Base-by-base conservation (phyloP, 768 basidiomycete species). In the Boletellus ananas region DNA sequence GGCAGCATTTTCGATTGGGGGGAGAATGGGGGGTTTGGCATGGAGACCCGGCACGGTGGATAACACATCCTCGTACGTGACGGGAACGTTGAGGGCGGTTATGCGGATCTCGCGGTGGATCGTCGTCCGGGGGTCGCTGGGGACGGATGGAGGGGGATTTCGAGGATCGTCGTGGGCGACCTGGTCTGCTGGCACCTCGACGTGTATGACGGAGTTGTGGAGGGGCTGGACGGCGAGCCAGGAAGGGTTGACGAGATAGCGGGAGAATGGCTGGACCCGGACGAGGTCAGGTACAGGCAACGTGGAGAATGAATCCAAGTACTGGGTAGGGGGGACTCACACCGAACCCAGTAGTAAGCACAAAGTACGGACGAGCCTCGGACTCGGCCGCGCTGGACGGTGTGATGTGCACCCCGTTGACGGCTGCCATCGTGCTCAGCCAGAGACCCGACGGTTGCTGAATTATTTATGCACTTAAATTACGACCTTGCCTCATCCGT, bases 141-240 rank as follows among this genome's bases (percentile, higher is more conserved):
- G 44, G 45, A 27, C 16, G 33, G 40, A 36, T 21, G 47, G 7
- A 1, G 35, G 29, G 10, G 47, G 25, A 29, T 34, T 33, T 23
- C 25, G 45, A 33, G 59, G 59, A 17, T 64, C 65, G 23, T 63
- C 40, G 37, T 42, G 21, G 9, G 31, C 23, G 12, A 49, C 12
- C 52, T 31, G 66, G 55, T 61, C 64, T 27, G 59, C 51, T 21
- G 68, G 58, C 9, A 68, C 58, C 55, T 79, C 74, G 23, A 73
- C 67, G 21, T 63, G 67, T 9, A 85, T 66, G 50, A 79, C 57
- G 36, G 72, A 68, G 62, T 86, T 79, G 58, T 85, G 81, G 18
- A 88, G 71, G 10, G 80, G 74, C 52, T 77, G 70, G 11, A 83
- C 84, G 31, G 85, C 84, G 7, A 83, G 72, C 85, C 86, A 87